Percentiles rank a stretch among this genome's conserved stretches.
Conservation (phyloP, 192 early-diverging fungal genomes). For the Coemansia asiatica region DNA sequence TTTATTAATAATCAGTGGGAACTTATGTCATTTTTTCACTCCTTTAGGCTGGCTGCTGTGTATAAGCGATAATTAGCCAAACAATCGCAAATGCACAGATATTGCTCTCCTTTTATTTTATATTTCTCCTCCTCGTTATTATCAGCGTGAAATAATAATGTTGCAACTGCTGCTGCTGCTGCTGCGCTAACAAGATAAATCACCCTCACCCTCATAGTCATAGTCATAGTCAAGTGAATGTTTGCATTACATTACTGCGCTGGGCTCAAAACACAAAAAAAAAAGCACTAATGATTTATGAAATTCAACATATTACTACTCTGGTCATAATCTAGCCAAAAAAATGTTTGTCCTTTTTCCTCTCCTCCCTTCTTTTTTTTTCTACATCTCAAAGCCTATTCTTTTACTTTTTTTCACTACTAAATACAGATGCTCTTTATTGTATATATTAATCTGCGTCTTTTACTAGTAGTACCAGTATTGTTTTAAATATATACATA, state of each 20-base stretch:
- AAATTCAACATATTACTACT: background rate
- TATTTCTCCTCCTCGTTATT: background rate
- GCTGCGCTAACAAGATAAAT: background rate
- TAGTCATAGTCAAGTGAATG: background rate
- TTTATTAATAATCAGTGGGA: background rate
- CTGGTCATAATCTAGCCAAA: background rate
- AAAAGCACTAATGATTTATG: background rate
- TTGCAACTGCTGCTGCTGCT: background rate
- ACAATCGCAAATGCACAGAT: background rate
- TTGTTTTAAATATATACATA: too few relatives aligned
- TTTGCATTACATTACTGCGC: conserved; percentile 1
- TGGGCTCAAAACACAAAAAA: background rate
- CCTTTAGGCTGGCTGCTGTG: background rate
- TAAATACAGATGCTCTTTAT: background rate
- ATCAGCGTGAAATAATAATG: background rate
- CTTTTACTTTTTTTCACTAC: background rate
- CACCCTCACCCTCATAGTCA: too few relatives aligned
- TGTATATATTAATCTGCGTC: background rate
- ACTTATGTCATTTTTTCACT: background rate
- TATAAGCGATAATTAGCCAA: background rate
- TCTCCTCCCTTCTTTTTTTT: conserved; percentile 9
- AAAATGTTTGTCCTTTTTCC: background rate
- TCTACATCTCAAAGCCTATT: background rate
- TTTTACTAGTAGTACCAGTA: too few relatives aligned
- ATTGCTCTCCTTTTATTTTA: background rate